These are phyloP conservation scores for Nothophaeocryptopus gaeumannii DNA, from an alignment of 2,329 filamentous ascomycete genomes.

Conservation along the genomic window DNA sequence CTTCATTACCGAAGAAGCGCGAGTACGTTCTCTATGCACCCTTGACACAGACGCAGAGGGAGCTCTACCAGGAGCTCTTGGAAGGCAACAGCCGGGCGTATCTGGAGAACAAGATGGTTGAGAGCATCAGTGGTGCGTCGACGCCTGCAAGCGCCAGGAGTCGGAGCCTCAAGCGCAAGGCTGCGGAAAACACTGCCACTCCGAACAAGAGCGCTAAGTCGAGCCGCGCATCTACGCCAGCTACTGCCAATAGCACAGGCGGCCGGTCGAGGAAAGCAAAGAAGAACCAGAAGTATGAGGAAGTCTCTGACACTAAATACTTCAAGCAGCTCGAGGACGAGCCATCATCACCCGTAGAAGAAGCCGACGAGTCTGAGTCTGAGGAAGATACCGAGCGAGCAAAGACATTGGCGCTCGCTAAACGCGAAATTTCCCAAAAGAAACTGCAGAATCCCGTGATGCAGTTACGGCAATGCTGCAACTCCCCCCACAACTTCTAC, in stretches of 20 bases:
- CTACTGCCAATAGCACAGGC: slow-evolving; percentile 49
- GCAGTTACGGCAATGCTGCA: slow-evolving; percentile 87
- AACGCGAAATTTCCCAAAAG: slow-evolving; percentile 83
- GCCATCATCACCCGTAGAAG: slow-evolving; percentile 41
- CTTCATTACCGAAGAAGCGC: slow-evolving; percentile 87
- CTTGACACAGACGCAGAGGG: slow-evolving; percentile 84
- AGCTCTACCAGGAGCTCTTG: slow-evolving; percentile 77
- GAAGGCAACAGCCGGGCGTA: slow-evolving; percentile 51
- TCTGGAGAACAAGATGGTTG: slow-evolving; percentile 73
- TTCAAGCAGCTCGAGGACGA: slow-evolving; percentile 72
- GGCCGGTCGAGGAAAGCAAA: slow-evolving; percentile 52
- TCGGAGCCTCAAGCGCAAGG: slow-evolving; percentile 58
- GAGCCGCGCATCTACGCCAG: slow-evolving; percentile 72
- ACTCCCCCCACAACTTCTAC: slow-evolving; percentile 94
- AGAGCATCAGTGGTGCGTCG: slow-evolving; percentile 57
- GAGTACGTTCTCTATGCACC: slow-evolving; percentile 96
- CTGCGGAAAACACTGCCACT: slow-evolving; percentile 41
- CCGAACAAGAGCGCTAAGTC: slow-evolving; percentile 71
- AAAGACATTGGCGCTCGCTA: slow-evolving; percentile 72
- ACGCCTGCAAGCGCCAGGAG: slow-evolving; percentile 49
- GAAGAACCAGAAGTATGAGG: slow-evolving; percentile 60
- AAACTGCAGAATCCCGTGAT: slow-evolving; percentile 91
- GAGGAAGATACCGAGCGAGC: slow-evolving; percentile 64
- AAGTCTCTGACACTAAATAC: slow-evolving; percentile 79
- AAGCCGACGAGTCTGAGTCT: slow-evolving; percentile 39